Evolutionary conservation across 139 green algal genomes (phyloP).

Genomic region (Choricystis sp.): DNA sequence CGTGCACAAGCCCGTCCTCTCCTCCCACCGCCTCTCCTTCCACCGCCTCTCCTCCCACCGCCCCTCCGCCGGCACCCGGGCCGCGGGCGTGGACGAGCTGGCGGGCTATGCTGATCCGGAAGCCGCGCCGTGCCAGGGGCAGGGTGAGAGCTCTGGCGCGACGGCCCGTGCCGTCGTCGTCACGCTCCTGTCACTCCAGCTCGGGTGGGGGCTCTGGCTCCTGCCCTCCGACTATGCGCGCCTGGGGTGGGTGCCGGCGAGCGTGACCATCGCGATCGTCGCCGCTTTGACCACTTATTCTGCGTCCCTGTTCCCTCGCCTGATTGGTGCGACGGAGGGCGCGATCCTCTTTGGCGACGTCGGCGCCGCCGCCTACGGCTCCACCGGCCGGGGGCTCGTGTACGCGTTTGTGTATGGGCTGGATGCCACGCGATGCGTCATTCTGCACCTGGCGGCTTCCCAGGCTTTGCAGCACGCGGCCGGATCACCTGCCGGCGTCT

Average conservation of each 20-base stretch:
- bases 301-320: background rate
- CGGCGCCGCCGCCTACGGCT: no score
- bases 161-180: no score
- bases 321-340: background rate
- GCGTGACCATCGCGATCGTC: background rate
- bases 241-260: background rate
- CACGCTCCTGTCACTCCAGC: background rate
- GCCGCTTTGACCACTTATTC: background rate
- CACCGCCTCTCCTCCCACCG: no score
- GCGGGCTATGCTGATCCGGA: background rate
- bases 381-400: background rate
- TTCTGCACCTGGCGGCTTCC: background rate
- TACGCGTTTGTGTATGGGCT: background rate
- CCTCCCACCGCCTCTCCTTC: no score
- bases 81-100: no score
- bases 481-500: no score
- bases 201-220: background rate
- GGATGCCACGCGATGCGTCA: background rate
- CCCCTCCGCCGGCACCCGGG: no score
- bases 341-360: background rate
- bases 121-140: no score
- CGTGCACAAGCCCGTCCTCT: no score
- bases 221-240: background rate
- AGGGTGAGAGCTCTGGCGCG: background rate
- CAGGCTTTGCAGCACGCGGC: background rate